Evolutionary conservation across 306 rosid genomes (phyloP), one percentile per base, ranked within the genome.

Genomic region (Potentilla sterilis): DNA sequence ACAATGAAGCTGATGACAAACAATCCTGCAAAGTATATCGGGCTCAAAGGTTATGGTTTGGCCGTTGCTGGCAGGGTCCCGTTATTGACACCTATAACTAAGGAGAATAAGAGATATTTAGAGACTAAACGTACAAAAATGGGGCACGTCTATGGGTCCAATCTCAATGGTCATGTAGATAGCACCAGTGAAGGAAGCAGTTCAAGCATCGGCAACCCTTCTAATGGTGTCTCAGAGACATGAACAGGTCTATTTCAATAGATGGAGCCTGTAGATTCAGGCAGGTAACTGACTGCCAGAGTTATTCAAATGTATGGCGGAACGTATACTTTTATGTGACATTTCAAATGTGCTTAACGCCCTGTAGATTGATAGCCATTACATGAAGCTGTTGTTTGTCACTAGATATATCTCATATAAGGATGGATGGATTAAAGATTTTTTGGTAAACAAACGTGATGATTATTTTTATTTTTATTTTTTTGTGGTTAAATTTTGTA

Each of bases 1-100:
- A 83, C 88, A 19, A 76, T 85, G 86, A 83, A 54, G 79, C 64
- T 82, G 63, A 82, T 87, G 86, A 80, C 86, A 14, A 86, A 84
- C 77, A 80, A 75, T 80, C 79, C 86, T 72, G 80, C 80, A 0
- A 80, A 82, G 46, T 80, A 80, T 11, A 69, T 11, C 44, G 85
- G 88, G 59, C 82, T 78, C 32, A 82, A 82, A 71, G 91, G 84
- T 72, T 84, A 84, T 68, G 88, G 86, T 8, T 78, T 82, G 77
- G 81, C 72, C 49, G 34, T 87, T 65, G 75, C 78, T 34, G 83
- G 75, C 38, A 82, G 77, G 54, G 79, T 80, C 44, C 90, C 90
- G 48, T 67, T 87, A 73, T 24, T 73, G 46, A 58, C 80, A 43
- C 78, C 84, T 6, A 44, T 70, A 42, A 73, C 81, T 44, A 75